Percentiles rank a stretch among this genome's conserved stretches.
Conservation (phyloP, 2,329 filamentous ascomycete genomes). For the Septoria petroselini region DNA sequence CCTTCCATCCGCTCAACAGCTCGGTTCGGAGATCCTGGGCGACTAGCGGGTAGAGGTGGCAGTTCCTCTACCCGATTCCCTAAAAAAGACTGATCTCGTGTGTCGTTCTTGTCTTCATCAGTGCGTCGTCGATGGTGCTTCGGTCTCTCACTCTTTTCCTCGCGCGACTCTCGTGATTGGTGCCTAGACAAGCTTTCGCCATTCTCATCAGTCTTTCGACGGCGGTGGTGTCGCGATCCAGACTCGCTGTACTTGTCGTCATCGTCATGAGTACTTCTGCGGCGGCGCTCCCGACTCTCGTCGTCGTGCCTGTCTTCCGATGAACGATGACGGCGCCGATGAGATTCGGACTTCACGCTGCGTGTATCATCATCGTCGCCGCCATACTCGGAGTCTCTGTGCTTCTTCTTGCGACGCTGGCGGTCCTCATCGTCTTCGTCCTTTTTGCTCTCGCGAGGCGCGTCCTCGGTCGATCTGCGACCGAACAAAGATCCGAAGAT, state of each 20-base stretch:
- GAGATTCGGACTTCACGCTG: constrained; percentile 29
- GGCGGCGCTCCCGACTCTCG: constrained; percentile 28
- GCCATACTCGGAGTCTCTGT: constrained; percentile 39
- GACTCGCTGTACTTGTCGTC: constrained; percentile 29
- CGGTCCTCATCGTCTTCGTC: constrained; percentile 46
- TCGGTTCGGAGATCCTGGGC: constrained; percentile 29
- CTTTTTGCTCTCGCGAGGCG: constrained; percentile 25
- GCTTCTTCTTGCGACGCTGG: constrained; percentile 44
- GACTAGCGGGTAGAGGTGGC: constrained; percentile 45
- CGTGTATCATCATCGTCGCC: constrained; percentile 24
- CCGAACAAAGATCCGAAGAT: constrained; percentile 48
- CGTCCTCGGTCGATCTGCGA: constrained; percentile 41
- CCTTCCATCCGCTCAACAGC: constrained; percentile 36
- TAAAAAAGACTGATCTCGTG: constrained; percentile 59
- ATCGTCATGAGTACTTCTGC: constrained; percentile 27
- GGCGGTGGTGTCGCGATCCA: constrained; percentile 29
- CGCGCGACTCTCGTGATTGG: constrained; percentile 21
- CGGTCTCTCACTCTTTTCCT: constrained; percentile 22
- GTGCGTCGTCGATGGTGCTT: constrained; percentile 27
- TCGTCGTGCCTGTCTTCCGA: constrained; percentile 25
- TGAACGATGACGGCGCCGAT: constrained; percentile 21
- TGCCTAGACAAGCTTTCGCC: constrained; percentile 23
- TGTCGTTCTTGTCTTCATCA: constrained; percentile 27
- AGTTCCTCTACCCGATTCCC: constrained; percentile 60
- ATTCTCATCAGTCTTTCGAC: constrained; percentile 28